Evolutionary conservation across 1,284 basidiomycete species (phyloP), one percentile per base, ranked within the genome.

Genomic region (Agaricales sp.): DNA sequence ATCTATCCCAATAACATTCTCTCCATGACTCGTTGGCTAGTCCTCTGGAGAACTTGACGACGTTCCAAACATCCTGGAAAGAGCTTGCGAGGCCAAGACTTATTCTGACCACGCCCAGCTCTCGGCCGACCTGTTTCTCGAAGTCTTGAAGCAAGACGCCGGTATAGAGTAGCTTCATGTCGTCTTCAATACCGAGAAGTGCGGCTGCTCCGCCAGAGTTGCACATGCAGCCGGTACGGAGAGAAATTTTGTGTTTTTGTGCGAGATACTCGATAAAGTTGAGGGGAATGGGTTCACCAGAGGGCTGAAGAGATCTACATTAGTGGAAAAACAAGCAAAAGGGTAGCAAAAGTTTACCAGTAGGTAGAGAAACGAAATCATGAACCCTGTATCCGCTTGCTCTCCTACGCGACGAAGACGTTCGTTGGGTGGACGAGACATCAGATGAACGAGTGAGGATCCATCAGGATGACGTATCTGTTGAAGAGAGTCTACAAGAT

Each of bases 141-240:
- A 87, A 78, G 30, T 79, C 78, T 41, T 66, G 66, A 45, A 83
- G 70, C 3, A 77, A 82, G 22, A 77, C 72, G 3, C 81, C 80
- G 1, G 70, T 65, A 52, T 73, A 76, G 0, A 87, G 68, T 13
- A 61, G 63, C n/a, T 68, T 65, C 84, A 89, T 89, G 52, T 79
- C 71, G n/a, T 73, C 69, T 51, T 78, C 66, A 25, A 88, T 73
- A 0, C 79, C 82, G 2, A 88, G 71, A 3, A 87, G 66, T 2
- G 80, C 74, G 0, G 84, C 79, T 0, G 85, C 83, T 11, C 80
- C 87, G 4, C 87, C 87, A 3, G 87, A 84, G 54, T 90, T 90
- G 59, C 88, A 91, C 74, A 91, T 82, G 60, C 87, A 90, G 0
- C 87, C 87, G 1, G 87, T 87, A 39, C 87, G 77, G 14, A 91